phyloP scores from a whole-genome alignment of 345 rosid genomes.

The Reutealis trisperma region DNA sequence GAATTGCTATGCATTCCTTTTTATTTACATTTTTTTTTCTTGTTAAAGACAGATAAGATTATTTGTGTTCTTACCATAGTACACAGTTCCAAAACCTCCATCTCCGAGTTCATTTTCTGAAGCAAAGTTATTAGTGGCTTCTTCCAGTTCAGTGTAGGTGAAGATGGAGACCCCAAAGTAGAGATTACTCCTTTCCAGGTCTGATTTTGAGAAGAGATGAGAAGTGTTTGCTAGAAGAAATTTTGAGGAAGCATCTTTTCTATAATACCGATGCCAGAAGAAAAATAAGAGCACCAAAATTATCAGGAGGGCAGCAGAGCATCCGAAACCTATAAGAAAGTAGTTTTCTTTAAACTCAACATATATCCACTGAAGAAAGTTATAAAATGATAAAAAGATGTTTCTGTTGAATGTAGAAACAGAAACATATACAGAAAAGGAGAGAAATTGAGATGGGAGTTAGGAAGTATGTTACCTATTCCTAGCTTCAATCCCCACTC shows the following conservation, averaged over 20 bases:
- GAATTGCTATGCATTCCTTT: background rate
- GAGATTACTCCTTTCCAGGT: background rate
- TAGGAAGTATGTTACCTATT: background rate
- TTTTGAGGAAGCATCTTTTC: background rate
- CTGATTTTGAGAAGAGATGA: conserved; percentile 4
- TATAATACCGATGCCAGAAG: background rate
- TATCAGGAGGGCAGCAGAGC: background rate
- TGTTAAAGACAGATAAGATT: background rate
- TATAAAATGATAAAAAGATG: background rate
- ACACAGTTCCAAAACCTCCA: conserved; percentile 16
- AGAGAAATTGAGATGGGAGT: background rate
- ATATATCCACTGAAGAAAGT: background rate
- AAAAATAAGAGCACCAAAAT: background rate
- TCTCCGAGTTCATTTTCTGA: conserved; percentile 8
- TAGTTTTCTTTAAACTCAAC: background rate
- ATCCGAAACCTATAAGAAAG: background rate
- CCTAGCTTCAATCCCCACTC: background rate
- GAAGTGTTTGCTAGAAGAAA: background rate
- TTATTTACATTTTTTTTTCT: background rate
- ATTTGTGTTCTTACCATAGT: background rate
- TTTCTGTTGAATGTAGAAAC: background rate
- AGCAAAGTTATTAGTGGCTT: conserved; percentile 11
- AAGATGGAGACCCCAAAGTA: conserved; percentile 2
- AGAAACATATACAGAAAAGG: background rate
- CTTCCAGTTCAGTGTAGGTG: background rate